A percentile compares a stretch with the other conserved stretches of the same genome.
Evolutionary conservation across 2,329 filamentous ascomycete species (phyloP).

Genomic region (Fusarium bulbicola): DNA sequence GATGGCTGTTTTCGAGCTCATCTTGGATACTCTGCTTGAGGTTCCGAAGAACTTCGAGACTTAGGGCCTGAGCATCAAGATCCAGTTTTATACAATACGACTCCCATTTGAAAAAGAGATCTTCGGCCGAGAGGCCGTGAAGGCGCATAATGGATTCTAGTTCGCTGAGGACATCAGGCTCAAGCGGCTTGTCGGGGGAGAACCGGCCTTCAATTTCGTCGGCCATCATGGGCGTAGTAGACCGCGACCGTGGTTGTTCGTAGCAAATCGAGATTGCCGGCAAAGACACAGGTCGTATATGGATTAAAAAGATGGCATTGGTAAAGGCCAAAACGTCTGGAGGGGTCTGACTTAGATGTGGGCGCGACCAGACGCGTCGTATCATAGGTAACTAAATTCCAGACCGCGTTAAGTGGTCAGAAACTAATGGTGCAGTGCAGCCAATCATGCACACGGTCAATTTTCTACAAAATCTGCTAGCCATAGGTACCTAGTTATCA

Average conservation of each 20-base stretch:
- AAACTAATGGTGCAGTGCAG: background rate
- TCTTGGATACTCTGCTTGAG: conserved; percentile 92
- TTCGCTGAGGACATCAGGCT: conserved; percentile 81
- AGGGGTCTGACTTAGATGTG: conserved; percentile 20
- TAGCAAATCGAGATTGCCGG: background rate
- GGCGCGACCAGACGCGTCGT: conserved; percentile 35
- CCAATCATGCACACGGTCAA: background rate
- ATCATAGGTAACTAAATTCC: conserved; percentile 20
- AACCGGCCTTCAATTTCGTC: conserved; percentile 49
- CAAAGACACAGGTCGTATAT: background rate
- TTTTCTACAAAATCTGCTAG: background rate
- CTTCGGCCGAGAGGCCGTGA: conserved; percentile 82
- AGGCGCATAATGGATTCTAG: conserved; percentile 87
- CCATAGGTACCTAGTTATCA: background rate
- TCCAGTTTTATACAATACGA: conserved; percentile 97
- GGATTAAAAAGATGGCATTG: conserved; percentile 7
- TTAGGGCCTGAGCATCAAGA: conserved; percentile 73
- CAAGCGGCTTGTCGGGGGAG: conserved; percentile 60
- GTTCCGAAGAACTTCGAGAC: conserved; percentile 74
- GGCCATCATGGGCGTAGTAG: conserved; percentile 46
- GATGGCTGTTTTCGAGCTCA: conserved; percentile 78
- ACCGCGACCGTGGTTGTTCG: background rate
- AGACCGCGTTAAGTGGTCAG: conserved; percentile 35
- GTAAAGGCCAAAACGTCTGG: conserved; percentile 22
- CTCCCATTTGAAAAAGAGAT: conserved; percentile 99